Evolutionary conservation across 2,329 filamentous ascomycete species (phyloP), one percentile per base, ranked within the genome.

Genomic region (Emmonsiellopsis sp.): DNA sequence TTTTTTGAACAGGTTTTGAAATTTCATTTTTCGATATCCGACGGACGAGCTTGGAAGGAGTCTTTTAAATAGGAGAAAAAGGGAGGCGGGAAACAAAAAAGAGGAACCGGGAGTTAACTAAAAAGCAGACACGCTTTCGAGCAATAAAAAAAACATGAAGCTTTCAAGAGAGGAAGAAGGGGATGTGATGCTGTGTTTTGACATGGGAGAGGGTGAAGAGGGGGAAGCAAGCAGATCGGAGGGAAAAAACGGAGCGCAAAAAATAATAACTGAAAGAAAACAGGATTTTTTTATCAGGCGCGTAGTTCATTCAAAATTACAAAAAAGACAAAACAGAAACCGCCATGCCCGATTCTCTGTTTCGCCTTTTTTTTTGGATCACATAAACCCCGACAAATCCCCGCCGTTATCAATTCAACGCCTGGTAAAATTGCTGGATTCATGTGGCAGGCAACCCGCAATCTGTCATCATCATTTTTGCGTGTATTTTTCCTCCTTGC

Each of bases 21-120:
- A n/a, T 40, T 49, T 49, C 34, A 49, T 49, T 42, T 27, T 40
- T 49, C 5, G 34, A 49, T 49, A 49, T 49, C 47, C 47, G 47
- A 40, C 47, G 47, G 47, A 40, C 47, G 47, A 49, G 47, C 13
- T 49, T 21, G 6, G 17, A 31, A 6, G 10, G 17, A 36, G 21
- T 27, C 5, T 27, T 27, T 27, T 27, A 27, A 27, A 27, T 27
- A 27, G 17, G 17, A 17, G 9, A 27, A 8, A 7, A 32, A 40
- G 17, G 47, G 32, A 40, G 32, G 32, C 11, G 36, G 32, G 32
- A 14, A 14, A 46, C 33, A 46, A 46, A 7, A 5, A 33, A 46
- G 33, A 37, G 17, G 33, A 33, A 37, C 37, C 39, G 32, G 40
- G 6, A 7, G 32, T 31, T 32, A 40, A 34, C 21, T 37, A 14